Evolutionary conservation across 2,329 filamentous ascomycete species (phyloP).

Genomic region (Colletotrichum lentis): DNA sequence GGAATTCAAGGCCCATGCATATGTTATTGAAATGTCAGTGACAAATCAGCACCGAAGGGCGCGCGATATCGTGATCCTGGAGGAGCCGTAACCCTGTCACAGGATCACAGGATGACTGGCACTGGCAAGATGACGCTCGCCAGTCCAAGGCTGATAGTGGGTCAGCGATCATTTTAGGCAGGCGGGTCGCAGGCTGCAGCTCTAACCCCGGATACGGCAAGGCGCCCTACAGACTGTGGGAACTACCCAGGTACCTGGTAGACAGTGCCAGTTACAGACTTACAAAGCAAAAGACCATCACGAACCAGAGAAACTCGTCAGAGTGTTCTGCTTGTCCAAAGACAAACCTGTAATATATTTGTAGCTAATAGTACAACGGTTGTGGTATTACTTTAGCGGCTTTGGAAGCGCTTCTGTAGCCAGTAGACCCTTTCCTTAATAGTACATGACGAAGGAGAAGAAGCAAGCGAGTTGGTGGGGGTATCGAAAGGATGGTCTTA

Average conservation of each 20-base stretch:
- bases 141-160: neutral
- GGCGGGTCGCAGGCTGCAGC: constrained; percentile 11
- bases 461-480: constrained; percentile 30
- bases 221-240: constrained; percentile 6
- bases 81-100: too few relatives aligned
- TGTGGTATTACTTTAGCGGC: constrained; percentile 2
- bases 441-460: constrained; percentile 30
- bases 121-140: neutral
- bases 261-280: neutral
- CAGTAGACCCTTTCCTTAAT: constrained; percentile 16
- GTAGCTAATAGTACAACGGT: constrained; percentile 6
- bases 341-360: neutral
- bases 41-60: constrained; percentile 33
- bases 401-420: constrained; percentile 7
- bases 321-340: neutral
- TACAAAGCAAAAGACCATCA: neutral
- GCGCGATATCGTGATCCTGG: constrained; percentile 5
- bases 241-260: too few relatives aligned
- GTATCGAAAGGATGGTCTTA: constrained; percentile 36
- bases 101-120: too few relatives aligned
- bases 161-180: neutral
- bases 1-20: neutral
- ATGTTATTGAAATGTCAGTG: constrained; percentile 17
- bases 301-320: too few relatives aligned
- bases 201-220: neutral